phyloP scores from a whole-genome alignment of 2,329 filamentous ascomycete genomes.

The Orbilia javanica region DNA sequence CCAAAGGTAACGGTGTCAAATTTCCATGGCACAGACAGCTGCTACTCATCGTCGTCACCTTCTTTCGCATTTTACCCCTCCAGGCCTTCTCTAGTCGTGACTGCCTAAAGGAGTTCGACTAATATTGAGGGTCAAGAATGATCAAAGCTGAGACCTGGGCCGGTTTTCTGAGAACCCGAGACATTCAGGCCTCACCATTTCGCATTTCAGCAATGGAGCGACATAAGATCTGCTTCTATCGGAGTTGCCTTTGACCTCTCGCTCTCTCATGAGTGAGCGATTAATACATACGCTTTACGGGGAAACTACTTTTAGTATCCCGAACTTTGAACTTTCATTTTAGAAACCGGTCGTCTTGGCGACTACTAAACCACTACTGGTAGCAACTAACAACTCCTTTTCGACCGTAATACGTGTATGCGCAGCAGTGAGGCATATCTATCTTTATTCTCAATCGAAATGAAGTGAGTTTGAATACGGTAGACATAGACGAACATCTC shows the following conservation, averaged over 20 bases:
- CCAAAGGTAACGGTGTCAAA: slow-evolving; percentile 32
- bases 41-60: slow-evolving; percentile 19
- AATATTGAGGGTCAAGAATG: slow-evolving; percentile 17
- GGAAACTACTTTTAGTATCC: background rate
- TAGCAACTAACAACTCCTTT: background rate
- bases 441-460: background rate
- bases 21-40: slow-evolving; percentile 29
- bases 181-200: slow-evolving; percentile 38
- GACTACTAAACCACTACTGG: too few species aligned
- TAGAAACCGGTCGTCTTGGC: slow-evolving; percentile 12
- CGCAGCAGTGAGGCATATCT: background rate
- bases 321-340: background rate
- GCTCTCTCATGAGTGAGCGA: slow-evolving; percentile 21
- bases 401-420: background rate
- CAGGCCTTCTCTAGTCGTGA: slow-evolving; percentile 32
- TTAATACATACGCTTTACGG: slow-evolving; percentile 12
- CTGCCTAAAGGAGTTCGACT: slow-evolving; percentile 12
- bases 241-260: background rate
- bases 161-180: background rate
- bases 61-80: slow-evolving; percentile 27
- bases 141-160: slow-evolving; percentile 9
- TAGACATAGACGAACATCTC: slow-evolving; percentile 23
- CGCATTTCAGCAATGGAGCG: slow-evolving; percentile 51
- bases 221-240: slow-evolving; percentile 54
- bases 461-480: slow-evolving; percentile 19